These are phyloP conservation scores for Lizonia empirigonia DNA, from an alignment of 2,329 filamentous ascomycete genomes.

Conservation along the genomic window DNA sequence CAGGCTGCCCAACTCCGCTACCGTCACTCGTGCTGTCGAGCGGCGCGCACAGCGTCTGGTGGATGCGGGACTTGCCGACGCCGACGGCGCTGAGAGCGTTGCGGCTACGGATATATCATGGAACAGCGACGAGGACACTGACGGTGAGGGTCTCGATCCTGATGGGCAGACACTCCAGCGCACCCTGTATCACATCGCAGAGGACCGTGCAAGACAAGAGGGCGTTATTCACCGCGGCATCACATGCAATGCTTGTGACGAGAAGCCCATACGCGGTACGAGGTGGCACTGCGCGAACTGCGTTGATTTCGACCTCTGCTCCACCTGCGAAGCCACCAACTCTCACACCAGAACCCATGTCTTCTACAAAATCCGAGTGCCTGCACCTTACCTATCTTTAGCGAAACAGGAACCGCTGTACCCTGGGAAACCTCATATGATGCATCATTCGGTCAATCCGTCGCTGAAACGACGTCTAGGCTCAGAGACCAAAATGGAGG, in stretches of 20 bases:
- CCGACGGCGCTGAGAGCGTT: constrained; percentile 37
- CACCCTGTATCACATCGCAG: constrained; percentile 87
- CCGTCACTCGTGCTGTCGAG: constrained; percentile 28
- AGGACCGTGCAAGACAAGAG: constrained; percentile 82
- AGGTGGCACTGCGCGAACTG: constrained; percentile 96
- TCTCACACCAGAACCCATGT: constrained; percentile 88
- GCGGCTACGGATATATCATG: constrained; percentile 41
- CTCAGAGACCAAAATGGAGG: constrained; percentile 63
- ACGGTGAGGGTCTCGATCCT: constrained; percentile 49
- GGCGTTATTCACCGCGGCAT: constrained; percentile 87
- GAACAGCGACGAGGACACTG: constrained; percentile 42
- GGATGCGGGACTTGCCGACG: constrained; percentile 4
- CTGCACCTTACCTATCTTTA: constrained; percentile 79
- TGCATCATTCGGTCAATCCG: constrained; percentile 69
- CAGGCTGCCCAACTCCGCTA: constrained; percentile 20
- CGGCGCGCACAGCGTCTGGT: constrained; percentile 28
- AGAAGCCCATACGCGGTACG: constrained; percentile 87
- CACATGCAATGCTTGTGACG: constrained; percentile 86
- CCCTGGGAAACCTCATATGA: constrained; percentile 71
- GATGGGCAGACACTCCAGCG: constrained; percentile 81
- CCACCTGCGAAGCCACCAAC: constrained; percentile 80
- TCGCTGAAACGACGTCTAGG: constrained; percentile 67
- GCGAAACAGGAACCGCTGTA: constrained; percentile 64
- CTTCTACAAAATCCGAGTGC: constrained; percentile 94
- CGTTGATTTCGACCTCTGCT: constrained; percentile 93